Evolutionary conservation across 129 eudicot genomes (phyloP), one percentile per base, ranked within the genome.

Genomic region (Ambrosia trifida): DNA sequence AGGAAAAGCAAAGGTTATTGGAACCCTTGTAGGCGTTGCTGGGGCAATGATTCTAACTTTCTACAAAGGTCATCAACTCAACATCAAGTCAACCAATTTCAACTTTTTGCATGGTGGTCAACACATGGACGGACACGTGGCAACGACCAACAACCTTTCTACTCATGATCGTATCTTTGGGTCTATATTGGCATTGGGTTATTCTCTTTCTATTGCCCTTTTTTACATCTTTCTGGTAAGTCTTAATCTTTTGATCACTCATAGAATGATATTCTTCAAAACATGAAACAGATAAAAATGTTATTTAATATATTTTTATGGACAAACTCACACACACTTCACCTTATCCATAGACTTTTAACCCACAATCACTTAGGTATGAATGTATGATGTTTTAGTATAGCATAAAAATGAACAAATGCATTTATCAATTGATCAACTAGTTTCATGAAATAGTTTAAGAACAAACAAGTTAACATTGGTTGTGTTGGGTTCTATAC

Each of bases 31-130:
- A 9, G 75, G 87, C 45, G 68, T 83, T n/a, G 82, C 72, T 31
- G 95, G 97, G 30, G 95, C 97, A 3, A 90, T 87, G 97, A 51
- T 83, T 68, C 84, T 87, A 64, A 87, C 89, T 2, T 85, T 90
- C 35, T 87, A 76, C 81, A 79, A 81, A 74, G 95, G 97, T 2
- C 32, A 38, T 2, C 76, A 68, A 56, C 57, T 90, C 43, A 71
- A 81, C 24, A 10, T 75, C 4, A 58, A 76, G 85, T 64, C 79
- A 64, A 79, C 87, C 8, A 59, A 78, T 31, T 14, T 73, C 75
- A 64, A 85, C 79, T 68, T 87, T 53, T n/a, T 87, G 57, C 43
- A 65, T 24, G 56, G 54, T 8, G 47, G 19, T 59, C 80, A 51
- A 72, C 35, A 0, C 30, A 17, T 51, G 30, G 10, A 45, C 35